These are phyloP conservation scores for Teunomyces barrocoloradensis DNA, from an alignment of 805 yeast species.

Conservation along the genomic window DNA sequence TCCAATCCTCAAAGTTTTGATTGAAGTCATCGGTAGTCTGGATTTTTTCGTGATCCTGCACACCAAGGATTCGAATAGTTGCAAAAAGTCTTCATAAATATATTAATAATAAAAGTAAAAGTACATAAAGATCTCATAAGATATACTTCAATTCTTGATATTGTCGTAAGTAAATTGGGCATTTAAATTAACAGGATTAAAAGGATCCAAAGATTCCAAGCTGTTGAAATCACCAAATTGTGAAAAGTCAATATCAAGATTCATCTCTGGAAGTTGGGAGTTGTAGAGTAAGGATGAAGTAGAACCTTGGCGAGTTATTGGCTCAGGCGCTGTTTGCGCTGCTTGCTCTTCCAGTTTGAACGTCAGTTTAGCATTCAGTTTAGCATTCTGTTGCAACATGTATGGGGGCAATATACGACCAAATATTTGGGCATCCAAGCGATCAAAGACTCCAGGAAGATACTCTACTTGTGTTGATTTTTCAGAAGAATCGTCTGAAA, in stretches of 20 bases:
- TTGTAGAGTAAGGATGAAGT: neutral
- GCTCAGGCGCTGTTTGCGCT: neutral
- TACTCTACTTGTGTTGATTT: constrained; percentile 34
- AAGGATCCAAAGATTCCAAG: constrained; percentile 26
- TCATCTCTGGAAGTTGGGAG: constrained; percentile 9
- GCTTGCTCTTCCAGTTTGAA: neutral
- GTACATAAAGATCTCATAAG: neutral
- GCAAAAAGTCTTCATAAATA: neutral
- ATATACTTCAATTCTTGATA: neutral
- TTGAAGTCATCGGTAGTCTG: neutral
- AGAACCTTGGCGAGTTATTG: neutral
- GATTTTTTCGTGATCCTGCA: neutral
- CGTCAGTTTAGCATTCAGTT: constrained; percentile 8
- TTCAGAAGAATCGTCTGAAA: neutral
- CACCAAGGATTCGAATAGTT: neutral
- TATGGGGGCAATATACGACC: constrained; percentile 84
- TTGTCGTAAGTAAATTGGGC: neutral
- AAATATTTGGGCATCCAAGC: constrained; percentile 78
- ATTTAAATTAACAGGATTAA: constrained; percentile 9
- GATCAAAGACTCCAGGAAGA: constrained; percentile 82
- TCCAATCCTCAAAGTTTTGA: neutral
- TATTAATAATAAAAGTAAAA: neutral
- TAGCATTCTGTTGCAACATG: constrained; percentile 49
- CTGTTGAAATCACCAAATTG: constrained; percentile 16
- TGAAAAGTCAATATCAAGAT: constrained; percentile 19